Evolutionary conservation across 2,329 filamentous ascomycete genomes (phyloP).

Genomic region (Colletotrichum eremochloae): DNA sequence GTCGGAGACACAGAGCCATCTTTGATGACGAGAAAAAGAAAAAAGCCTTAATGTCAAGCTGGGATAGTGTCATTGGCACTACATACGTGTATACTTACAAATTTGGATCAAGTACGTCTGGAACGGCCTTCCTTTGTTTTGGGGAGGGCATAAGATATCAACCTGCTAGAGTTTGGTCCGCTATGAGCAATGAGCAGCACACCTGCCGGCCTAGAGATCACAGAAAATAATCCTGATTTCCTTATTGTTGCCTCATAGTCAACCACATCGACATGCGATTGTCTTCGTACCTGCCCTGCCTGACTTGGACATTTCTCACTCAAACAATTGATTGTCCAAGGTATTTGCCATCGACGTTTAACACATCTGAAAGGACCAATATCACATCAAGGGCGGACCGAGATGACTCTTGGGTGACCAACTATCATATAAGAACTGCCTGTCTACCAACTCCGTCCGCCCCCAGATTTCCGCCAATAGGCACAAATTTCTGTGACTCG

Average conservation of each 20-base stretch:
- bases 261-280: neutral
- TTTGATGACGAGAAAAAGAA: constrained; percentile 2
- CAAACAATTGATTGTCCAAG: neutral
- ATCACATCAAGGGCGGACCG: neutral
- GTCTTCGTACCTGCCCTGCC: neutral
- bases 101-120: constrained; percentile 14
- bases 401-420: constrained; percentile 7
- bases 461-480: constrained; percentile 31
- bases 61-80: constrained; percentile 10
- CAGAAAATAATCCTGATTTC: neutral
- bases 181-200: constrained; percentile 7
- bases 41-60: constrained; percentile 4
- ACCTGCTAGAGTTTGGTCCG: constrained; percentile 21
- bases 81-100: constrained; percentile 16
- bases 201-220: neutral
- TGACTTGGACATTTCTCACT: neutral
- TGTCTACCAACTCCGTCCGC: constrained; percentile 44
- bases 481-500: constrained; percentile 27
- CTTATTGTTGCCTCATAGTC: neutral
- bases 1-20: neutral
- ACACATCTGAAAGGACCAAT: neutral
- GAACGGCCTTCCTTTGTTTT: neutral
- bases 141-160: constrained; percentile 26
- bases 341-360: too few species aligned
- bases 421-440: constrained; percentile 38